Base-by-base conservation (phyloP, 179 eudicot genomes). In the Pouteria campechiana region DNA sequence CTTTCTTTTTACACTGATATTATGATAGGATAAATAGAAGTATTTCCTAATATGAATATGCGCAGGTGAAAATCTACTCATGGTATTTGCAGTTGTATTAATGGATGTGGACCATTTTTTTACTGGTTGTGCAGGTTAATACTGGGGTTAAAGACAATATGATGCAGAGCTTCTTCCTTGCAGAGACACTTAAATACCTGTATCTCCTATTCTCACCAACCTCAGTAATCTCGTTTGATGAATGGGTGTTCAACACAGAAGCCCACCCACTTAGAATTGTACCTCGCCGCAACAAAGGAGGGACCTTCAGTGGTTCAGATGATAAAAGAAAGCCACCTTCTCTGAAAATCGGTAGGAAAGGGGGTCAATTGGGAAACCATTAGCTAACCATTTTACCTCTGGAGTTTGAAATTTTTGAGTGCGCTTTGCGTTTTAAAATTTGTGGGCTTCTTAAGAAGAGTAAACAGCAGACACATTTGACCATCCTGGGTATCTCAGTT, bases 141-240 rank as follows among this genome's bases (percentile, higher is more conserved):
- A 63, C 86, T 5, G 99, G 99, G 5, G 89, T 75, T 4, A 77
- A 92, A 61, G 96, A 92, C 83, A 80, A 88, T 54, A 88, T 80
- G 96, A 92, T 87, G 99, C 99, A 88, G 38, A 92, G 99, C 79
- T 92, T 87, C 70, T 92, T 92, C 60, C 79, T 92, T 25, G 96
- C 99, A 2, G 99, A 92, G 69, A 92, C 99, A 25, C 81, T 92
- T 6, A 92, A 92, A 54, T 88, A 88, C 52, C 67, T 92, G n/a
- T 92, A 92, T 63, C 99, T 92, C 41, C 78, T 92, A 10, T 92
- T 73, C 54, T 80, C 99, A 56, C 99, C 96, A 9, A 38, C 96
- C 23, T 73, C 93, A 6, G 81, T 88, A 17, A 80, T 92, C 41
- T 25, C 96, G n/a, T 55, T 92, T 18, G 89, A 92, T 25, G 86